Evolutionary conservation across 2,329 filamentous ascomycete species (phyloP), one percentile per base, ranked within the genome.

Genomic region (Parascedosporium putredinis): DNA sequence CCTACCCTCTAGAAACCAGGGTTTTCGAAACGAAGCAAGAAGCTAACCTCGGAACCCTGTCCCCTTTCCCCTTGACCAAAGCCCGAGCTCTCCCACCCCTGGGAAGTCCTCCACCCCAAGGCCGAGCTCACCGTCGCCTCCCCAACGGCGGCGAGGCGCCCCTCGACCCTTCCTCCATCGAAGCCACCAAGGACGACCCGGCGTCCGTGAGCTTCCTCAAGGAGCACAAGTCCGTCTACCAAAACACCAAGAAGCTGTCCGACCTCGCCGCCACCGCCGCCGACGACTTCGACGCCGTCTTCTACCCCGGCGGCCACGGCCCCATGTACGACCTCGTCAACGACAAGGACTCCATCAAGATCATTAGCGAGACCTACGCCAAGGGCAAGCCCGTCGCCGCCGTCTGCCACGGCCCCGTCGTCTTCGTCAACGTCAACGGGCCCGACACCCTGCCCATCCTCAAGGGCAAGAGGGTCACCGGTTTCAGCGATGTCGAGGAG

Each of bases 341-440:
- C 51, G 75, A 83, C 59, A 54, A 66, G 18, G 67, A 70, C n/a
- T 81, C 76, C 23, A 75, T 79, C 55, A 66, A 73, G 53, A 65
- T 87, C 31, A 78, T 83, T 58, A 66, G 70, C 53, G 79, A 84
- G 61, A 85, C 87, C 61, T 75, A 72, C 58, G 66, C 68, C 34
- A 70, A 73, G 3, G 76, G 73, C 54, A 85, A 85, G 70, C 69
- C 79, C 50, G 74, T 86, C 12, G 68, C 78, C 0, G 79, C 83
- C 3, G 81, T 87, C 43, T 86, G 83, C 69, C 83, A 87, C 64
- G 83, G 81, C 5, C 79, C 83, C 2, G 76, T 76, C 3, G 83
- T 75, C 10, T 68, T 87, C 14, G 69, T 74, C 45, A 73, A 81
- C 55, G 81, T 77, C 31, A 76, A 72, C 57, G 58, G 72, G 18